These are phyloP conservation scores for Artemisia annua DNA, from an alignment of 129 eudicot genomes.

Conservation along the genomic window DNA sequence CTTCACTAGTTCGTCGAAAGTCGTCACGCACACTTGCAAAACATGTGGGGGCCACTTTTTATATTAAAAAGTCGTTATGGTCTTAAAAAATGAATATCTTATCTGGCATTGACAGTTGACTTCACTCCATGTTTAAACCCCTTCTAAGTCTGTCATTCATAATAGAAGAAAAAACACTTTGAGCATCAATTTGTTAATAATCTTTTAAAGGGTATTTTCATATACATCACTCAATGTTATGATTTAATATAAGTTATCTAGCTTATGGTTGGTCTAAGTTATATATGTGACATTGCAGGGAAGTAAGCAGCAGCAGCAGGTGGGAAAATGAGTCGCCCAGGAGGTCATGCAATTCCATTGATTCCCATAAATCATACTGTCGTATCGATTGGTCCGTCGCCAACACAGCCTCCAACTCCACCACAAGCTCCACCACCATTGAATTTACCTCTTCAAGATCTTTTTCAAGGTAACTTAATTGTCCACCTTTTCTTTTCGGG, in stretches of 20 bases:
- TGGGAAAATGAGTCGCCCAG: background rate
- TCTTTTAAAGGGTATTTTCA: background rate
- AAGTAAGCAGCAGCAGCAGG: conserved; percentile 5
- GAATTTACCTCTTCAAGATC: conserved; percentile 20
- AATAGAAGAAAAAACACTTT: background rate
- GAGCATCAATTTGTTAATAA: background rate
- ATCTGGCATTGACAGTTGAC: too few relatives aligned
- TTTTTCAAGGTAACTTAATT: conserved; percentile 8
- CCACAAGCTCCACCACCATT: conserved; percentile 19
- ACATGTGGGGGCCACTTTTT: too few relatives aligned
- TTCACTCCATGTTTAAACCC: too few relatives aligned
- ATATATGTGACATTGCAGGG: background rate
- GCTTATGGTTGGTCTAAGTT: background rate
- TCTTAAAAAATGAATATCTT: too few relatives aligned
- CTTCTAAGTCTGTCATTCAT: background rate
- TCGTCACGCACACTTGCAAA: too few relatives aligned
- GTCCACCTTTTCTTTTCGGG: too few relatives aligned
- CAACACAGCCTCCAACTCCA: background rate
- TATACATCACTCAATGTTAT: background rate
- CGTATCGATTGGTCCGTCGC: background rate
- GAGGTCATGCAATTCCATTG: too few relatives aligned
- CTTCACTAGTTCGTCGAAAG: too few relatives aligned
- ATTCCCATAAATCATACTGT: background rate
- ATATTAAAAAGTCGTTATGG: too few relatives aligned
- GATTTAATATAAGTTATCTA: background rate